Base-by-base conservation (phyloP, 164 flowering plant genomes). In the Amborella trichopoda region DNA sequence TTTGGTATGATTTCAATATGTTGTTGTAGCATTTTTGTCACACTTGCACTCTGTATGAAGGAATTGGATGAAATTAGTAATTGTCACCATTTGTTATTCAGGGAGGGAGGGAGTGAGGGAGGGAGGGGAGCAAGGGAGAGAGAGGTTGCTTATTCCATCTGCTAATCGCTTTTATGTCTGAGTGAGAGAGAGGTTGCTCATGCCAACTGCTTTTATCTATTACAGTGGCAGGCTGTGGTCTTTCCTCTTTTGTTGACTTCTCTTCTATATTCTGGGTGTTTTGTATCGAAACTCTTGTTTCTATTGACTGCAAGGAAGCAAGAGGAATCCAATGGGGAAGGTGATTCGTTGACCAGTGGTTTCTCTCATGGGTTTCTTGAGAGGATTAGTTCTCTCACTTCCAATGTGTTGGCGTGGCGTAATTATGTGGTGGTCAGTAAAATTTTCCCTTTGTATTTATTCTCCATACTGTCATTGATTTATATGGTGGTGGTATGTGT, bases 151-250 rank as follows among this genome's bases (percentile, higher is more conserved):
- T n/a, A n/a, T n/a, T n/a, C n/a, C n/a, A n/a, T n/a, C n/a, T n/a
- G n/a, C n/a, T n/a, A n/a, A n/a, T n/a, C n/a, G n/a, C n/a, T n/a
- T n/a, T n/a, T n/a, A n/a, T n/a, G n/a, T n/a, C n/a, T n/a, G n/a
- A n/a, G n/a, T n/a, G n/a, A n/a, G n/a, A n/a, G n/a, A n/a, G 66
- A 66, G 58, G 52, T 61, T 48, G 44, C 60, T 46, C 70, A 23
- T 65, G 55, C 75, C 67, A 66, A n/a, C n/a, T n/a, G n/a, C n/a
- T n/a, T n/a, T n/a, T n/a, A n/a, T n/a, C n/a, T n/a, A n/a, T n/a
- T n/a, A 80, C 96, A 93, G 99, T 79, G 91, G 95, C 78, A 71
- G 60, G 91, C 95, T 26, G n/a, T n/a, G 69, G 58, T 71, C 46
- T 69, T 67, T 64, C 95, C 99, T 23, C 72, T 85, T 62, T 56